Percentiles rank a stretch among this genome's conserved stretches.
These are phyloP conservation scores for Leonotis leonurus DNA, from an alignment of 257 asterid species.

Conservation along the genomic window DNA sequence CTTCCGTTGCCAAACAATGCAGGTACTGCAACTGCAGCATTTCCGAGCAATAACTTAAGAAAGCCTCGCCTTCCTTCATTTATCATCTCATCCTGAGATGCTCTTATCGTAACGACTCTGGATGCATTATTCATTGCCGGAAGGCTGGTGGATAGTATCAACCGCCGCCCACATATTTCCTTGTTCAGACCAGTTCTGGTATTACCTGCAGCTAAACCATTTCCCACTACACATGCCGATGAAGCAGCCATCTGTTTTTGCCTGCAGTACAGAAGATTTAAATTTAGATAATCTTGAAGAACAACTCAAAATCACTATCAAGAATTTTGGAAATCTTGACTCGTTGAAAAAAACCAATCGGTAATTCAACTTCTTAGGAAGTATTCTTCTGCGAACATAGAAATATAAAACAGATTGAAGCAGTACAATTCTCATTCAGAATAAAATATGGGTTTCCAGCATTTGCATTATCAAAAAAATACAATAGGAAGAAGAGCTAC, in stretches of 20 bases:
- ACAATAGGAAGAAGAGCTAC: too few relatives aligned
- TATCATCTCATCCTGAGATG: constrained; percentile 39
- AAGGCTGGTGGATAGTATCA: constrained; percentile 40
- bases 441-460: neutral
- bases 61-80: constrained; percentile 68
- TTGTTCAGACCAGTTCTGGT: constrained; percentile 39
- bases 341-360: neutral
- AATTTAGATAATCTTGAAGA: constrained; percentile 4
- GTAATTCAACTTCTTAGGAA: neutral
- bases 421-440: neutral
- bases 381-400: neutral
- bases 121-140: constrained; percentile 36
- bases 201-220: constrained; percentile 35
- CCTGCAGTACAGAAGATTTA: constrained; percentile 12
- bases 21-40: constrained; percentile 57
- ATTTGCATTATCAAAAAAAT: neutral
- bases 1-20: constrained; percentile 51
- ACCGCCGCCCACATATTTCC: constrained; percentile 50
- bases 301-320: neutral
- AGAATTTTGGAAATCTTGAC: neutral
- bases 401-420: neutral
- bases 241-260: constrained; percentile 63
- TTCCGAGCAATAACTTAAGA: constrained; percentile 66
- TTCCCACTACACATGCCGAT: constrained; percentile 75
- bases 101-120: constrained; percentile 34